Evolutionary conservation across 164 flowering plant genomes (phyloP), one percentile per base, ranked within the genome.

Genomic region (Chloranthus sessilifolius): DNA sequence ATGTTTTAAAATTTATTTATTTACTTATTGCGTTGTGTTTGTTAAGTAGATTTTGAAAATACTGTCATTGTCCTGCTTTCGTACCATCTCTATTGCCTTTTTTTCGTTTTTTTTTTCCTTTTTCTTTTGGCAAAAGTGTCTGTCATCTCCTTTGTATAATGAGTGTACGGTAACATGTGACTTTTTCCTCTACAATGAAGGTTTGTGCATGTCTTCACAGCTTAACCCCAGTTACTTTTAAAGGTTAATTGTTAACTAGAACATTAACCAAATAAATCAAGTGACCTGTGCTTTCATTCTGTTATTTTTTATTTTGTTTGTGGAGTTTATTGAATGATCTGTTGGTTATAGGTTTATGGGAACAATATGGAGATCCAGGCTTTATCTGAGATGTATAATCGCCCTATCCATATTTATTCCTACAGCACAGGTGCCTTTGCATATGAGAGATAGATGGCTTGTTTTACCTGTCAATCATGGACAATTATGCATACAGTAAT

Each of bases 281-380:
- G 4, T 26, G 15, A 26, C n/a, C 17, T 40, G 10, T 29, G 15
- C 12, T 23, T 53, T 29, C 7, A 16, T 28, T 43, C 4, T 16
- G n/a, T n/a, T 11, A 6, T 43, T 5, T 9, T 0, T 19, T 16
- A n/a, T n/a, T n/a, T 16, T 33, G 12, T 25, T 5, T 33, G 2
- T 34, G 40, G 15, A 33, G 25, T 33, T 10, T 1, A 49, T 7
- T 20, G 17, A 12, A 25, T 24, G 20, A 34, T 41, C 26, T 24
- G 10, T 11, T 47, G 36, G 54, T n/a, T 26, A 22, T 67, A 94
- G 99, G 97, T 87, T n/a, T 94, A 94, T 64, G 99, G 97, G 40
- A 94, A 94, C 68, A 94, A 94, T 75, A 73, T 79, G 55, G 99
- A 94, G 72, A 89, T 94, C 51, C 99, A 94, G 72, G 97, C 94